Evolutionary conservation across 2,329 filamentous ascomycete species (phyloP), one percentile per base, ranked within the genome.

Genomic region (Botrytis galanthina): DNA sequence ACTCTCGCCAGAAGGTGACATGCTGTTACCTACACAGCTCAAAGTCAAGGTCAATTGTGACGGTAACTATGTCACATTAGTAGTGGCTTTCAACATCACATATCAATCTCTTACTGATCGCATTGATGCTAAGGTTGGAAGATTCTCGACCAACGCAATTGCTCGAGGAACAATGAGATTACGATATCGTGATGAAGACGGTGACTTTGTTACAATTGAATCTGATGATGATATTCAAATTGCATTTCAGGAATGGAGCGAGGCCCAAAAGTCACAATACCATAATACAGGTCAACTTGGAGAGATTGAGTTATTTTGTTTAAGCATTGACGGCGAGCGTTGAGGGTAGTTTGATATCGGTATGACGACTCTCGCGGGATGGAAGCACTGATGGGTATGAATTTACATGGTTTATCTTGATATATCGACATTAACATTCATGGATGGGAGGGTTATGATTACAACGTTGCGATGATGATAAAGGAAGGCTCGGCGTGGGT

Each of bases 11-110:
- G 78, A 84, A 78, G 73, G 86, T 82, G 80, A 94, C 37, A 79
- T 88, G 78, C 86, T 84, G 37, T 82, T 87, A 68, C 89, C 87
- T 63, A 90, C 93, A 12, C 96, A 98, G 80, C 87, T 99, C 70
- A 98, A 98, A 84, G 95, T 98, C 69, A 97, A 97, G 81, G 94
- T 99, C 73, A 95, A 95, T 80, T 97, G 93, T 80, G 93, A 96
- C 74, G 92, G 92, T 64, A 96, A 95, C 80, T 97, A 97, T 78
- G 92, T 98, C 74, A 98, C 95, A 0, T 87, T 99, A n/a, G 95
- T 99, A 18, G 97, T 97, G 60, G 93, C 94, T 46, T 97, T 94
- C 83, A 97, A 97, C 81, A 98, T 98, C 79, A 92, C 93, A 59
- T 98, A 97, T 83, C 93, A 96, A 77, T 96, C 93, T 37, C 87